These are phyloP conservation scores for Diaporthe citrichinensis DNA, from an alignment of 2,329 filamentous ascomycete genomes.

Conservation along the genomic window DNA sequence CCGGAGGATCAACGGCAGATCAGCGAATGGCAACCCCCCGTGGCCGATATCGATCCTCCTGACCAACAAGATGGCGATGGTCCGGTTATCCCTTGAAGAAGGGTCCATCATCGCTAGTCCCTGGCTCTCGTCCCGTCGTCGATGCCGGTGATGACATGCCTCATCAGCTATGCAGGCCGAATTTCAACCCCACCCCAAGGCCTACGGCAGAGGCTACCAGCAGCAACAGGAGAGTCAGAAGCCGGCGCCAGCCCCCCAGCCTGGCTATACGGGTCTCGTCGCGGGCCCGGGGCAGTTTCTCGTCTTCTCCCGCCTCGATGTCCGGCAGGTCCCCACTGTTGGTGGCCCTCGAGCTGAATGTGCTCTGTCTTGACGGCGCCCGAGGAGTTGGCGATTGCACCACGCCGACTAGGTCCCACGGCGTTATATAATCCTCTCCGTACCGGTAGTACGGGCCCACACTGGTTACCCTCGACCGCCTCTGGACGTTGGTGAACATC, in stretches of 20 bases:
- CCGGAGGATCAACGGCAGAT: no score
- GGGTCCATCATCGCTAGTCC: background rate
- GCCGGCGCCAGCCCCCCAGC: conserved; percentile 53
- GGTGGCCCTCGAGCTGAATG: conserved; percentile 14
- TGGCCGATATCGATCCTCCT: background rate
- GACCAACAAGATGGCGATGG: background rate
- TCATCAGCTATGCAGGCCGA: conserved; percentile 5
- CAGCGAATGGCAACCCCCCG: background rate
- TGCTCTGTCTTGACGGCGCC: conserved; percentile 18
- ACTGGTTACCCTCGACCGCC: conserved; percentile 17
- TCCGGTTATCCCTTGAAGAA: background rate
- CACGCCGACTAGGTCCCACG: conserved; percentile 34
- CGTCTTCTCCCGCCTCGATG: conserved; percentile 10
- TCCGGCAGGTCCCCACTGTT: conserved; percentile 29
- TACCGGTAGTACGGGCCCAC: conserved; percentile 36
- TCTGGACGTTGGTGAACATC: conserved; percentile 26
- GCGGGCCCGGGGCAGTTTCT: conserved; percentile 32
- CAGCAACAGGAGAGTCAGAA: conserved; percentile 50
- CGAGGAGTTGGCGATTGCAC: conserved; percentile 13
- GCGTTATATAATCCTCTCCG: conserved; percentile 41
- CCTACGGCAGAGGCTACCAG: conserved; percentile 54
- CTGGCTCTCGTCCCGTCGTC: background rate
- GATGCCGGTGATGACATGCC: background rate
- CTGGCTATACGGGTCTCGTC: conserved; percentile 44
- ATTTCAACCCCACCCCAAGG: conserved; percentile 54